phyloP scores from a whole-genome alignment of 768 basidiomycete species.

The Coprinopsis cinerea region DNA sequence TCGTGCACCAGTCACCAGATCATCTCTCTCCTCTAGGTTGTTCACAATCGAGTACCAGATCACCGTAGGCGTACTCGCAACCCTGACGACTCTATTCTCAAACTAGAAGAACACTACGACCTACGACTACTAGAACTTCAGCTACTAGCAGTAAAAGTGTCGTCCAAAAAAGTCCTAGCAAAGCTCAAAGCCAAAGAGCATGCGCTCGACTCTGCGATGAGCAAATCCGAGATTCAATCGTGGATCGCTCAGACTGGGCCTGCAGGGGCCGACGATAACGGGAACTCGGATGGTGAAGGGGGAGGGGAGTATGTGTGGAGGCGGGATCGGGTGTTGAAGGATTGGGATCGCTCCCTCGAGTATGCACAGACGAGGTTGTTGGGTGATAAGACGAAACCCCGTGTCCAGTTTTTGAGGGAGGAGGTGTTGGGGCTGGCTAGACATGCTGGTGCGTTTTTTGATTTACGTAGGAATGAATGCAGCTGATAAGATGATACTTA shows the following conservation, averaged over 20 bases:
- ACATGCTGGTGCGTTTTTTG: slow-evolving; percentile 45
- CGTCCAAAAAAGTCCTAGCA: slow-evolving; percentile 27
- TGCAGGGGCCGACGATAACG: slow-evolving; percentile 36
- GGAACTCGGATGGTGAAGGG: slow-evolving; percentile 24
- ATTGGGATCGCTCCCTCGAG: slow-evolving; percentile 52
- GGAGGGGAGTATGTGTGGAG: slow-evolving; percentile 34
- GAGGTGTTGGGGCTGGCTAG: slow-evolving; percentile 52
- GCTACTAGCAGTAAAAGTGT: slow-evolving; percentile 3
- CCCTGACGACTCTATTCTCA: too few relatives aligned
- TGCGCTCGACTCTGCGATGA: slow-evolving; percentile 28
- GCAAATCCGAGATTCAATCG: slow-evolving; percentile 52
- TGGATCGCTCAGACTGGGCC: too few relatives aligned
- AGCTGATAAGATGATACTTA: too few relatives aligned
- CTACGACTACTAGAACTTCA: neutral
- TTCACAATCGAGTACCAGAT: too few relatives aligned
- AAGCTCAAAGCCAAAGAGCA: slow-evolving; percentile 48
- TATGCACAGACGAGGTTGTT: slow-evolving; percentile 48
- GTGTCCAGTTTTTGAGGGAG: slow-evolving; percentile 57
- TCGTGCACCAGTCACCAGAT: too few relatives aligned
- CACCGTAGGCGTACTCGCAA: too few relatives aligned
- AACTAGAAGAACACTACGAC: neutral
- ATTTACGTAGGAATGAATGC: too few relatives aligned
- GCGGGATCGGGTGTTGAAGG: slow-evolving; percentile 42
- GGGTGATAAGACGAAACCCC: slow-evolving; percentile 45
- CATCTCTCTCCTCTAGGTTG: too few relatives aligned